These are phyloP conservation scores for Ruellia speciosa DNA, from an alignment of 305 asterid species.

Conservation along the genomic window DNA sequence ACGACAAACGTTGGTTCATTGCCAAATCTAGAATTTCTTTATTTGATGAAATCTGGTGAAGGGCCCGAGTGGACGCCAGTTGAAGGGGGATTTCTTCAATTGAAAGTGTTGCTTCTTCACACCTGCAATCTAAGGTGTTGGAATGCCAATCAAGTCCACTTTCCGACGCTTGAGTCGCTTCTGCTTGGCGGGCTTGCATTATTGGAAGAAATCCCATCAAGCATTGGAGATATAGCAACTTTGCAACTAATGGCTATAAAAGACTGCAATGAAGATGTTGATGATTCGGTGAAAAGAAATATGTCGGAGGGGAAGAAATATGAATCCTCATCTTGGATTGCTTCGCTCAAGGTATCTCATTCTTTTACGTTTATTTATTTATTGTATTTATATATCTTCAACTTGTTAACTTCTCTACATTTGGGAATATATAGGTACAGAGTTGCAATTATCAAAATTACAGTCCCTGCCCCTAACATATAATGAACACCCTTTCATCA, in stretches of 20 bases:
- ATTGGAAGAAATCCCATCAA: neutral
- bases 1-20: neutral
- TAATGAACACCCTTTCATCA: too few species aligned
- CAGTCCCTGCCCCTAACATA: too few species aligned
- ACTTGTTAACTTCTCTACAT: too few species aligned
- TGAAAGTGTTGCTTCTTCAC: neutral
- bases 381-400: too few species aligned
- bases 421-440: too few species aligned
- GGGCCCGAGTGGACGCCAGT: neutral
- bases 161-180: constrained; percentile 2
- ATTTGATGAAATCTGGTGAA: neutral
- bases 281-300: neutral
- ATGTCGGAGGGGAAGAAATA: too few species aligned
- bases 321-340: too few species aligned
- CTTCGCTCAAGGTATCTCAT: too few species aligned
- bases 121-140: neutral
- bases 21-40: constrained; percentile 1
- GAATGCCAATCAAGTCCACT: neutral
- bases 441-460: too few species aligned
- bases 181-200: neutral
- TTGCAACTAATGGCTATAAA: neutral
- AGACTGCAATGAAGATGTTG: neutral
- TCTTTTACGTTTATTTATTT: too few species aligned
- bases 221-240: neutral
- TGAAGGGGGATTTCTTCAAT: constrained; percentile 1